Base-by-base conservation (phyloP, 1,139 yeast genomes). In the Nakaseomyces bracarensis region DNA sequence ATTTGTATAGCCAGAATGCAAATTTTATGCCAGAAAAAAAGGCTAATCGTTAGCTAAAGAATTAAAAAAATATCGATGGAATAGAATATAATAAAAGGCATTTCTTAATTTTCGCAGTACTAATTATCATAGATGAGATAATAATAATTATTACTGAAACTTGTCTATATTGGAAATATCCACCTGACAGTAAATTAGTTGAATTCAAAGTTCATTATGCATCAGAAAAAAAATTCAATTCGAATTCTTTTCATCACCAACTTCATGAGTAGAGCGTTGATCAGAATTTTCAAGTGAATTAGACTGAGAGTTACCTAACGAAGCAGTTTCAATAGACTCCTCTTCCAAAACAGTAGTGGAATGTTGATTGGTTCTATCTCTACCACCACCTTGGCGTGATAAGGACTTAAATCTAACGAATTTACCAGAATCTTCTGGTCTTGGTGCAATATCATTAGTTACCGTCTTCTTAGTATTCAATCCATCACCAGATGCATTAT, bases 271-370 rank as follows among this genome's bases (percentile, higher is more conserved):
- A 29, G 35, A 33, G 14, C 26, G 36, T 15, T 33, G 15, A 31
- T 49, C 53, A 13, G 54, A 48, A 13, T 46, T 31, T 6, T 28
- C 42, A 23, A 50, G 42, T 3, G 58, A 54, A 6, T 48, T 52
- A 9, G 46, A 22, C 11, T 46, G 37, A 5, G 43, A 34, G 28
- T 46, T 52, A 26, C 45, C 55, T 20, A 52, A 43, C 1, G 57
- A 53, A 14, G 56, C 51, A 4, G 52, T 46, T 36, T 49, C 56
- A 22, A 52, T 48, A 7, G 54, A 48, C 34, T 50, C 39, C 9
- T 40, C 46, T 21, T 26, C 49, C 47, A 38, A 45, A 51, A 41
- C 51, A 48, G 37, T 49, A 51, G 19, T 54, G 49, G 13, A 56
- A 47, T 39, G 56, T 55, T 43, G 57, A 57, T 20, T 54, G 54